Evolutionary conservation across 257 asterid genomes (phyloP).

Genomic region (Solanum virginianum): DNA sequence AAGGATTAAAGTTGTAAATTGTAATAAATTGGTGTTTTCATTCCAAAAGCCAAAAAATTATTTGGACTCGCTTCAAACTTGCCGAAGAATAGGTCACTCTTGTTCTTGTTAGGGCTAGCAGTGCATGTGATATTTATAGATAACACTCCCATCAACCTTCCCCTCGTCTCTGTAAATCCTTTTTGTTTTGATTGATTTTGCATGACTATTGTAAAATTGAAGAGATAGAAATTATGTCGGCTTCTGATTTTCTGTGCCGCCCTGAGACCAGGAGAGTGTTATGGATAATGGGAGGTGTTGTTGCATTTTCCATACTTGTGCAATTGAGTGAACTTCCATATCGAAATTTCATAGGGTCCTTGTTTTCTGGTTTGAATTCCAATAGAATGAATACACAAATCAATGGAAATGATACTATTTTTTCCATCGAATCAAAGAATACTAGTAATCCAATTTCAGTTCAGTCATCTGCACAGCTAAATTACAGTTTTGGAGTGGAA

Average conservation of each 20-base stretch:
- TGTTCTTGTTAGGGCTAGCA: background rate
- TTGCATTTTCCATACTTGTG: slow-evolving; percentile 33
- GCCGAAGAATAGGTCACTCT: background rate
- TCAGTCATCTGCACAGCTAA: background rate
- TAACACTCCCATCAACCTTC: background rate
- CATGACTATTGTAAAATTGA: background rate
- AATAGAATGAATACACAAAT: background rate
- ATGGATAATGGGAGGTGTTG: slow-evolving; percentile 35
- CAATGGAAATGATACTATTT: background rate
- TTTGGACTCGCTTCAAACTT: background rate
- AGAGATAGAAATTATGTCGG: background rate
- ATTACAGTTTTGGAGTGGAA: background rate
- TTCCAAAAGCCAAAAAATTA: background rate
- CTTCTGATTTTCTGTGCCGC: background rate
- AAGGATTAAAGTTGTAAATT: background rate
- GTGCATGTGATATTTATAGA: background rate
- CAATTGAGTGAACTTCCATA: slow-evolving; percentile 55
- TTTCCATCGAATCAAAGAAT: background rate
- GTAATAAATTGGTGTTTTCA: background rate
- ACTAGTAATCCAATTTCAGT: background rate
- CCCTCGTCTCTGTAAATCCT: background rate
- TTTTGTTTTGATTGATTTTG: background rate
- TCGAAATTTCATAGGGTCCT: slow-evolving; percentile 26
- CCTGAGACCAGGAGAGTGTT: slow-evolving; percentile 29
- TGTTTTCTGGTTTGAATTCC: slow-evolving; percentile 9